Percentiles rank a stretch among this genome's conserved stretches.
These are phyloP conservation scores for Aspergillus sclerotiicarbonarius DNA, from an alignment of 495 filamentous ascomycete species.

Conservation along the genomic window DNA sequence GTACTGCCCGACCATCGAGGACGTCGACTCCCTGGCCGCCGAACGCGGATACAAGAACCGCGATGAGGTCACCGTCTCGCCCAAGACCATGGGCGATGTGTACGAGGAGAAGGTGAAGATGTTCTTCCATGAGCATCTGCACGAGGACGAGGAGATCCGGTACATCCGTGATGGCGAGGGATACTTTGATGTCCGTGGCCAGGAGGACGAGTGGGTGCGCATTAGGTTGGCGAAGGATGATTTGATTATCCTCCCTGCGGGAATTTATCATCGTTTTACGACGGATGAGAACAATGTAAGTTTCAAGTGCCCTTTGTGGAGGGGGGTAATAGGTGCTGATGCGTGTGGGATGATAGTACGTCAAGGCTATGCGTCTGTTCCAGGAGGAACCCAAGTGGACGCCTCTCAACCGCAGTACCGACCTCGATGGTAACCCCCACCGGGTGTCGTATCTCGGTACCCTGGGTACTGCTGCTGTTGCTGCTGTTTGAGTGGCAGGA, in stretches of 20 bases:
- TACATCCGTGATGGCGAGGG: constrained; percentile 88
- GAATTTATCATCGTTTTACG: constrained; percentile 96
- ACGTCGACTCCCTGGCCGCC: constrained; percentile 69
- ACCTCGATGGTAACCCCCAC: constrained; percentile 74
- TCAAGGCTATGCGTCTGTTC: constrained; percentile 95
- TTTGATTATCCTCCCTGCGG: constrained; percentile 88
- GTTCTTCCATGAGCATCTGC: constrained; percentile 94
- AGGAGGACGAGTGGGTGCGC: constrained; percentile 77
- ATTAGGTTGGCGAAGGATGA: constrained; percentile 70
- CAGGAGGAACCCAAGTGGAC: constrained; percentile 99
- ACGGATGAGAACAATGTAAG: constrained; percentile 87
- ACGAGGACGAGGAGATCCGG: constrained; percentile 99
- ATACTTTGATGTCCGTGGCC: constrained; percentile 86
- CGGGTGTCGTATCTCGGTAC: constrained; percentile 70
- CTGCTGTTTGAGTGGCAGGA: constrained; percentile 23
- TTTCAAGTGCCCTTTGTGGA: constrained; percentile 16
- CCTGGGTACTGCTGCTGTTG: constrained; percentile 23
- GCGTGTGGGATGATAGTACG: constrained; percentile 58
- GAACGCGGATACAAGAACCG: constrained; percentile 90
- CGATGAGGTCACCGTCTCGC: constrained; percentile 88
- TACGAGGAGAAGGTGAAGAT: constrained; percentile 84
- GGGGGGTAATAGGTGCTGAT: constrained; percentile 15
- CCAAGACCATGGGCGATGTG: constrained; percentile 75
- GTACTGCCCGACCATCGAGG: constrained; percentile 58
- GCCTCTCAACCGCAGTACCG: constrained; percentile 75